phyloP scores from a whole-genome alignment of 2,329 filamentous ascomycete genomes.

The Talaromyces albobiverticillius region DNA sequence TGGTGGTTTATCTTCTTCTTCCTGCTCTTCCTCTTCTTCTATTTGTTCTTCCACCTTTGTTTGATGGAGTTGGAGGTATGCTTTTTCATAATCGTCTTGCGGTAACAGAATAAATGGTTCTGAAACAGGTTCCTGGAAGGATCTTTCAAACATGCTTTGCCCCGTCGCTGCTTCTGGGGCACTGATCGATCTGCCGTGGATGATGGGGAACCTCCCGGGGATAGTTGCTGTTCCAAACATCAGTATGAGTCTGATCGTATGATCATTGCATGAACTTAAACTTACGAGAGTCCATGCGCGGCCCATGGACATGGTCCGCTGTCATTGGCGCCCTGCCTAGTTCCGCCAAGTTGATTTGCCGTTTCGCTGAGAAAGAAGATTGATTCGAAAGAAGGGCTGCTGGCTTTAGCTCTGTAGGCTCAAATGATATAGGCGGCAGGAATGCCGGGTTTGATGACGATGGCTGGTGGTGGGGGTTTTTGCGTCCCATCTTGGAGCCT shows the following conservation, averaged over 20 bases:
- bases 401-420: slow-evolving; percentile 13
- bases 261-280: not conserved
- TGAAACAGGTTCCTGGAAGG: slow-evolving; percentile 12
- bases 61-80: not conserved
- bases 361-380: slow-evolving; percentile 15
- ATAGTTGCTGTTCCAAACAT: slow-evolving; percentile 24
- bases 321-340: slow-evolving; percentile 18
- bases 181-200: slow-evolving; percentile 26
- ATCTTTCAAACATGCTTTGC: slow-evolving; percentile 12
- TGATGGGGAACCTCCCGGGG: slow-evolving; percentile 24
- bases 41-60: not conserved
- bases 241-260: not conserved
- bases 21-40: slow-evolving; percentile 10
- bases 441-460: not conserved
- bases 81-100: slow-evolving; percentile 5
- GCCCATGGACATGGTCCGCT: slow-evolving; percentile 19
- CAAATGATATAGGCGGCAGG: not conserved
- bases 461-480: not conserved
- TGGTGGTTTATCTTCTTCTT: slow-evolving; percentile 18
- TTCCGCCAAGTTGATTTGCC: slow-evolving; percentile 22
- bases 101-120: slow-evolving; percentile 14
- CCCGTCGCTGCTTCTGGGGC: slow-evolving; percentile 19
- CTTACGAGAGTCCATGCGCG: slow-evolving; percentile 26
- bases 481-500: slow-evolving; percentile 7
- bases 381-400: slow-evolving; percentile 11